Base-by-base conservation (phyloP, 306 rosid genomes). In the Adenanthera pavonina region DNA sequence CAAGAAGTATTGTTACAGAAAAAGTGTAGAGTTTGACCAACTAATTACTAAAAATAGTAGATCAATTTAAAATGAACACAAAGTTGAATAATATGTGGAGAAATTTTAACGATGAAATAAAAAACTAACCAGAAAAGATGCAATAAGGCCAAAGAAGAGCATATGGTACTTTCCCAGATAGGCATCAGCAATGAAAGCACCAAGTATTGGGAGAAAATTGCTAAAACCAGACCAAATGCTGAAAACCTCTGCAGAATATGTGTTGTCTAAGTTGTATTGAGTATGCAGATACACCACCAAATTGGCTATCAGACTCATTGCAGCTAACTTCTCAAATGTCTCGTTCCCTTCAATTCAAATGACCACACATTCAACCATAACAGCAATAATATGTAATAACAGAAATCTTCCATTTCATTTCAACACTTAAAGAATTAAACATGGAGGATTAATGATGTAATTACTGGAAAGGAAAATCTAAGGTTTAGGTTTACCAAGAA, bases 241-340 rank as follows among this genome's bases (percentile, higher is more conserved):
- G 75, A 85, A 84, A 17, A 91, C 92, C 78, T 92, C 51, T 36
- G 83, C 86, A 6, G 92, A 84, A 74, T 16, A 17, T 35, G 84
- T 87, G 2, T 72, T 80, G 10, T 87, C 91, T 72, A 92, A 52
- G 85, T 91, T 87, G 80, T 87, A 91, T 85, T 84, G 84, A 7
- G 89, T 84, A 52, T 83, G 87, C 71, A 91, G 80, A 86, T 92
- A 88, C 62, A 91, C 57, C 52, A 88, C 77, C 68, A 89, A 70
- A 65, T 89, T 89, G 10, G 88, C 88, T 38, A 89, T 77, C 88
- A 91, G 72, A 53, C 97, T 81, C 93, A 91, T 88, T 5, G 92
- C 78, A 8, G 95, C 95, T 90, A 92, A 47, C 78, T 91, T 92
- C 90, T 92, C 92, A 11, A 91, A 91, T 30, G 95, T 87, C 86